Evolutionary conservation across 2,329 filamentous ascomycete genomes (phyloP), one percentile per base, ranked within the genome.

Genomic region (Penicillium sp.): DNA sequence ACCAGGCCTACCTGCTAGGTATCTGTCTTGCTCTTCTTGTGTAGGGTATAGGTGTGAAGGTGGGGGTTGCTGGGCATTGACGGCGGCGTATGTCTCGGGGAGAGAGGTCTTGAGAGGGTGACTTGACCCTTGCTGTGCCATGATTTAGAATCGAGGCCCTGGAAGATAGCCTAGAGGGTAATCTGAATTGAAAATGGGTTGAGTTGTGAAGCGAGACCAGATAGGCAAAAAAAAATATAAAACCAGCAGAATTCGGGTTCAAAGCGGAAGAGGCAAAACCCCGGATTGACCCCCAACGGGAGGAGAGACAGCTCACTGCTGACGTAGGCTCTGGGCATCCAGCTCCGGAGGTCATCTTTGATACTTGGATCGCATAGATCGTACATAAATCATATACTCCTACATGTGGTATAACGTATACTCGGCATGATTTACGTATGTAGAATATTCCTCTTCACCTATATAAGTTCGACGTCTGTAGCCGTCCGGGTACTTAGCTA

Each of bases 71-170:
- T 75, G 52, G 75, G 77, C 35, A 78, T 72, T 46, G 78, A 72
- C 50, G 73, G 72, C 72, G 32, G 76, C 69, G 52, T 70, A 72
- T 23, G 71, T 64, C 25, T 71, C 66, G 10, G 72, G 72, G 18
- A 77, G 75, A 27, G 80, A 76, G 52, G 83, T 86, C 68, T 87
- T 89, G 16, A 89, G 77, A 56, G 86, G 85, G 58, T 65, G 39
- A 3, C 29, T 83, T 86, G 23, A 75, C 55, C 60, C 34, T 63
- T 52, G 27, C 8, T 52, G 60, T 45, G 60, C 44, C 64, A 68
- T 68, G 12, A 5, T 60, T 44, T 40, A 25, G 1, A 23, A 35
- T 37, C 9, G 21, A 18, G 13, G 9, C 8, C 18, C 9, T 32
- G 21, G 1, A 42, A 23, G 23, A 41, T 41, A 25, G 10, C 1